Base-by-base conservation (phyloP, 352 stramenopile genomes). In the Phytophthora citricola region DNA sequence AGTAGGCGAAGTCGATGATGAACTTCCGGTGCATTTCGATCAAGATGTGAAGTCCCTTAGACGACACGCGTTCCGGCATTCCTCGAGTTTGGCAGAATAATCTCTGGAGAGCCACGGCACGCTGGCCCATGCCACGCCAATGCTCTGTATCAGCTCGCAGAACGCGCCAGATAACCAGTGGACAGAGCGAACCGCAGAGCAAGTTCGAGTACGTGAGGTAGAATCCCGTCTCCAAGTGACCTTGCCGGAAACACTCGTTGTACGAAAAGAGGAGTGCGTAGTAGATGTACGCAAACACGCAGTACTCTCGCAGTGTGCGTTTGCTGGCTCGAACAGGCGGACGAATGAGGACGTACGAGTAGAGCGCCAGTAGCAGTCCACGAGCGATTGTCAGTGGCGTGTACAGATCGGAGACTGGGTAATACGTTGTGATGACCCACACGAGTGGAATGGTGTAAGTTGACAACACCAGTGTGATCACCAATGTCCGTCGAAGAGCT, bases 21-120 rank as follows among this genome's bases (percentile, higher is more conserved):
- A 83, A 83, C 63, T 89, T 89, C 55, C 81, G 79, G 47, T 90
- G 79, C 81, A 89, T 89, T 54, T 89, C 78, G 38, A 89, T 88
- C 51, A 90, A 68, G 38, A 90, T 73, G 34, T 90, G 81, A 8
- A 90, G 72, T 1, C 81, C 79, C 15, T 87, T 72, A 3, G 79
- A 85, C 14, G 79, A 90, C 2, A 87, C 67, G 7, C 78, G 76
- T 49, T 90, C 79, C 0, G 65, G 66, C 9, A 87, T 63, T 29
- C 72, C 73, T 14, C 73, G 78, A 15, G 75, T 75, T 66, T 87
- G 76, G 20, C 71, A 76, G 45, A 84, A 82, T 34, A 83, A 54
- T 39, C 66, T 46, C 27, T 90, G 81, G 3, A 87, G 58, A 1
- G 68, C 67, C 20, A 74, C 67, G 46, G 78, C 80, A 38, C 77